These are phyloP conservation scores for Skeletonema menzelii DNA, from an alignment of 108 stramenopile species.

Conservation along the genomic window DNA sequence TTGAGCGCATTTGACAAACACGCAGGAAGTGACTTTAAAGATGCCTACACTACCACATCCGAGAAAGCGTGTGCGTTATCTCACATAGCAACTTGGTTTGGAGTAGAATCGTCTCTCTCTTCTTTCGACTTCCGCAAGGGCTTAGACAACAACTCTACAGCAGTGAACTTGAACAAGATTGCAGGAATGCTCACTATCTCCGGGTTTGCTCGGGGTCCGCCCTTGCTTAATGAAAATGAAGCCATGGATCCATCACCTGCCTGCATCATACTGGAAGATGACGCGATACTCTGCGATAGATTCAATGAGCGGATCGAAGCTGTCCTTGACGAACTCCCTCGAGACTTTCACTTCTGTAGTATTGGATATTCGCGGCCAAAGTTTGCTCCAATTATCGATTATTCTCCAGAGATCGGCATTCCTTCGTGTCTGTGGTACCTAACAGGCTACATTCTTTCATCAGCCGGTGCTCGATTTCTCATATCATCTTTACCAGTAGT, in stretches of 20 bases:
- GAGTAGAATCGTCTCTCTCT: slow-evolving; percentile 34
- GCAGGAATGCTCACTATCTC: slow-evolving; percentile 53
- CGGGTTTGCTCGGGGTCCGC: slow-evolving; percentile 67
- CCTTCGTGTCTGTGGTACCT: slow-evolving; percentile 84
- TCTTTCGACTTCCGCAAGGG: not conserved
- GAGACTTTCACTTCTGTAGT: slow-evolving; percentile 88
- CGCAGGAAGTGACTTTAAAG: slow-evolving; percentile 52
- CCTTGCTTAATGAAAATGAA: slow-evolving; percentile 49
- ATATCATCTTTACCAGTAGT: slow-evolving; percentile 59
- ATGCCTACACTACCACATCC: slow-evolving; percentile 51
- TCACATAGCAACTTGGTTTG: slow-evolving; percentile 73
- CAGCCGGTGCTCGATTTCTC: slow-evolving; percentile 65
- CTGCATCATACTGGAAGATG: slow-evolving; percentile 81
- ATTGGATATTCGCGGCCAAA: slow-evolving; percentile 83
- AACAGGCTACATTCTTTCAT: slow-evolving; percentile 77
- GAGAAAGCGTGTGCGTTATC: slow-evolving; percentile 79
- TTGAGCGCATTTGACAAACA: slow-evolving; percentile 72
- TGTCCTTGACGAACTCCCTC: slow-evolving; percentile 71
- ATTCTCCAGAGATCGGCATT: slow-evolving; percentile 61
- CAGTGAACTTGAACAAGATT: slow-evolving; percentile 1
- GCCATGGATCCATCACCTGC: slow-evolving; percentile 70
- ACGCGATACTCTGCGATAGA: slow-evolving; percentile 80
- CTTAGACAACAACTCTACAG: not conserved
- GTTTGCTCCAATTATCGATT: slow-evolving; percentile 77
- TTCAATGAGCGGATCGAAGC: slow-evolving; percentile 67